Evolutionary conservation across 768 basidiomycete species (phyloP), one percentile per base, ranked within the genome.

Genomic region (Fomitopsis serialis): DNA sequence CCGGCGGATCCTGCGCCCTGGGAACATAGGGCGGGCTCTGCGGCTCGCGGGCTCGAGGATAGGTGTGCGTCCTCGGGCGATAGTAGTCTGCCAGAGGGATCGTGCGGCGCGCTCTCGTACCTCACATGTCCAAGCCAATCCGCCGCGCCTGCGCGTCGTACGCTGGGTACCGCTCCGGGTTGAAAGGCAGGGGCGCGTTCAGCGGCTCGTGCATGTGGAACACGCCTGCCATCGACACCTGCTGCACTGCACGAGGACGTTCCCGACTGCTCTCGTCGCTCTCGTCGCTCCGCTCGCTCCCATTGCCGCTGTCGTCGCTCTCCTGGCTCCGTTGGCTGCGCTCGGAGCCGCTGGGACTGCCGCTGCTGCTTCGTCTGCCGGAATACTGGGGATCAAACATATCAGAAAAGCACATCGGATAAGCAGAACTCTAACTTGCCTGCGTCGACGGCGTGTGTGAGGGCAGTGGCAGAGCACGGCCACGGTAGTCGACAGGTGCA

Each of bases 121-220:
- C 57, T 48, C 12, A 55, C 53, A 19, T 58, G 57, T 22, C 60
- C 52, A 58, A 48, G 6, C 57, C 60, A 24, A 61, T 51, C 27
- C 60, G 43, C 35, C 53, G 55, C 43, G 45, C 43, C 17, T 54
- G 42, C 25, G 53, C 55, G 48, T 61, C 58, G 42, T 58, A 61
- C 21, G 60, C 60, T 15, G 57, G 57, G 34, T 61, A 58, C n/a
- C 54, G 45, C 19, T 53, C 42, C 17, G 36, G 57, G 36, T 61
- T 57, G 54, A 52, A 61, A 3, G 19, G 21, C 7, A 22, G 23
- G 17, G 45, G 47, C 21, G 45, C n/a, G 9, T 4, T 4, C 12
- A 12, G 3, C 6, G 42, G 57, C 42, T 53, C 54, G 9, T 19
- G 49, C 48, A 47, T 43, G 36, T 48, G 50, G 32, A 53, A 50